These are phyloP conservation scores for Venturia pyrina DNA, from an alignment of 2,329 filamentous ascomycete genomes.

Conservation along the genomic window DNA sequence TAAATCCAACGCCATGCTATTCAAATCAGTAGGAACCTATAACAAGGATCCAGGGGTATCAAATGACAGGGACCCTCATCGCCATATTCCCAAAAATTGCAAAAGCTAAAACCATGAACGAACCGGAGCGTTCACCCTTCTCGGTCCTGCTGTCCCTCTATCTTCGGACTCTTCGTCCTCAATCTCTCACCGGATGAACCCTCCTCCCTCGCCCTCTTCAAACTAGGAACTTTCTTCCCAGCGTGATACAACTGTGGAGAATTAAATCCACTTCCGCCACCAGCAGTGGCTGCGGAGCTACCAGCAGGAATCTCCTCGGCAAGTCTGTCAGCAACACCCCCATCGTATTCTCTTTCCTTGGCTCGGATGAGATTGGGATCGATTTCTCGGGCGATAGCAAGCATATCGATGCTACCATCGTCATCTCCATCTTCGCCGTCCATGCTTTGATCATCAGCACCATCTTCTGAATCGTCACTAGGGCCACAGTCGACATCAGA, in stretches of 20 bases:
- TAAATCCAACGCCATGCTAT: not conserved
- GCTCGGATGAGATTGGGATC: constrained; percentile 32
- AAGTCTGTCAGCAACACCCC: constrained; percentile 35
- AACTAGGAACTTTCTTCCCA: not conserved
- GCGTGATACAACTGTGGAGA: constrained; percentile 22
- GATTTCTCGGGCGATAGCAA: constrained; percentile 33
- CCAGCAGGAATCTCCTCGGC: constrained; percentile 40
- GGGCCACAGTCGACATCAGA: not conserved
- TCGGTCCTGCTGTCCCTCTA: not conserved
- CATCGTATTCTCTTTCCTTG: constrained; percentile 38
- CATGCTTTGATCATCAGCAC: constrained; percentile 10
- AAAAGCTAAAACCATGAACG: not conserved
- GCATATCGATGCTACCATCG: constrained; percentile 31
- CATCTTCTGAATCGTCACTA: not conserved
- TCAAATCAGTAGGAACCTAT: not conserved
- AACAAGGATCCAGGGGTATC: not conserved
- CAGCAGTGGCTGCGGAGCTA: constrained; percentile 38
- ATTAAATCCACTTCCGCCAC: constrained; percentile 38
- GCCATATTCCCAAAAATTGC: not conserved
- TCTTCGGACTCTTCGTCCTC: not conserved
- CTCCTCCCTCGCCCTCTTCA: constrained; percentile 4
- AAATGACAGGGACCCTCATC: not conserved
- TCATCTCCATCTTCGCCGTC: constrained; percentile 19
- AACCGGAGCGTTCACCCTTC: not conserved
- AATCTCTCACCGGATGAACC: not conserved